Conservation (phyloP, 179 eudicot species). For the Beta macrorhiza region DNA sequence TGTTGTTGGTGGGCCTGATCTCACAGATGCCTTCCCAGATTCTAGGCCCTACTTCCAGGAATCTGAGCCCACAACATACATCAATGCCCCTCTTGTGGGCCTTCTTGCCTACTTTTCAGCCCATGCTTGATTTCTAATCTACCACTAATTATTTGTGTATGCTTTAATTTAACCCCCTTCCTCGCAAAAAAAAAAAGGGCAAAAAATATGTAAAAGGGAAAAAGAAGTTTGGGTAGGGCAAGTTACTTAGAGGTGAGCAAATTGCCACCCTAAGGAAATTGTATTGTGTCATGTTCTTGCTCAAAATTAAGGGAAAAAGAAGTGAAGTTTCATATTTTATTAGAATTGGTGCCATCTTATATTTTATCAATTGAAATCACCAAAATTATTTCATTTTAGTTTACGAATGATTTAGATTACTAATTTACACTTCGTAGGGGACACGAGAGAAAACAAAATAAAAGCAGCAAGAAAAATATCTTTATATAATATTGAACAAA, state of each 20-base stretch:
- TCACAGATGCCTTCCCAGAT: constrained; percentile 43
- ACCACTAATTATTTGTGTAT: neutral
- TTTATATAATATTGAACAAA: neutral
- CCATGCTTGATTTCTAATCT: constrained; percentile 32
- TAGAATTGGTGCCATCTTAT: no score
- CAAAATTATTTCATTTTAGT: no score
- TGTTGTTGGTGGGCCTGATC: constrained; percentile 55
- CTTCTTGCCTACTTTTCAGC: constrained; percentile 42
- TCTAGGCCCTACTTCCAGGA: constrained; percentile 44
- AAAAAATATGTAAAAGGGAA: neutral
- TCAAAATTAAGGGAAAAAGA: constrained; percentile 22
- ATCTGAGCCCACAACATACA: constrained; percentile 55
- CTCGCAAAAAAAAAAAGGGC: neutral
- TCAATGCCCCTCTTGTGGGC: constrained; percentile 57
- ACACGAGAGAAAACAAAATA: neutral
- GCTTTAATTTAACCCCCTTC: neutral
- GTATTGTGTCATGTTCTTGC: constrained; percentile 23
- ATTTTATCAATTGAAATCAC: no score
- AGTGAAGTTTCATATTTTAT: no score
- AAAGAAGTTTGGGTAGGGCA: neutral
- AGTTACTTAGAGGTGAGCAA: constrained; percentile 41
- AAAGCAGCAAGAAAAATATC: neutral
- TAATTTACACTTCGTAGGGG: constrained; percentile 11
- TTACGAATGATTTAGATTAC: constrained; percentile 17
- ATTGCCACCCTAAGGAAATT: constrained; percentile 46